Evolutionary conservation across 345 rosid genomes (phyloP).

Genomic region (Cardamine occulta): DNA sequence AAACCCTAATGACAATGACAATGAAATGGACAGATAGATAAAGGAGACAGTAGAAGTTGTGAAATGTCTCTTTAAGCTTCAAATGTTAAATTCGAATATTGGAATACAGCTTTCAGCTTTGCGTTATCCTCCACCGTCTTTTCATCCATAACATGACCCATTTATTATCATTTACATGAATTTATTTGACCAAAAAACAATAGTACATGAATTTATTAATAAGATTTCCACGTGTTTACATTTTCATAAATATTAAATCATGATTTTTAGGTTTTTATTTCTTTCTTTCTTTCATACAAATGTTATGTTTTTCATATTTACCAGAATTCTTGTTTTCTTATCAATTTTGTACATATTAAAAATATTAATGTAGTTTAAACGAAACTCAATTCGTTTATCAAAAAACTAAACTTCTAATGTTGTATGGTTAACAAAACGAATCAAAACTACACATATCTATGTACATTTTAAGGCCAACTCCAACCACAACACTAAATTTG

Average conservation of each 20-base stretch:
- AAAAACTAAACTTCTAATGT: too few relatives aligned
- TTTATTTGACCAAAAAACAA: too few relatives aligned
- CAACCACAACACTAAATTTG: too few relatives aligned
- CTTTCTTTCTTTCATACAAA: too few relatives aligned
- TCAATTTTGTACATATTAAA: too few relatives aligned
- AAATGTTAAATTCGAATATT: slow-evolving; percentile 24
- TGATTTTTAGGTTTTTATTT: background rate
- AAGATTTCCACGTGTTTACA: slow-evolving; percentile 18
- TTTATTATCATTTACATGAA: slow-evolving; percentile 24
- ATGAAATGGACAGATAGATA: slow-evolving; percentile 29
- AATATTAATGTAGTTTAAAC: too few relatives aligned
- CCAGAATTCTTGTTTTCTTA: too few relatives aligned
- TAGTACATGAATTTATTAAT: background rate
- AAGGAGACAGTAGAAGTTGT: slow-evolving; percentile 36
- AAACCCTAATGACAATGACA: slow-evolving; percentile 1
- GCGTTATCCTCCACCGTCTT: slow-evolving; percentile 28
- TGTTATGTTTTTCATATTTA: too few relatives aligned
- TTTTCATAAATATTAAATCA: background rate
- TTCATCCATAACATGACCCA: slow-evolving; percentile 34
- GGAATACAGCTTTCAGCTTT: slow-evolving; percentile 41
- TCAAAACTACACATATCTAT: too few relatives aligned
- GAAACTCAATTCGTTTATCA: too few relatives aligned
- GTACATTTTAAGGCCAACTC: too few relatives aligned
- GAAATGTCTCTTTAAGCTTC: slow-evolving; percentile 37
- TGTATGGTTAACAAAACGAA: too few relatives aligned